Evolutionary conservation across 2,329 filamentous ascomycete genomes (phyloP), one percentile per base, ranked within the genome.

Genomic region (Truncatella angustata): DNA sequence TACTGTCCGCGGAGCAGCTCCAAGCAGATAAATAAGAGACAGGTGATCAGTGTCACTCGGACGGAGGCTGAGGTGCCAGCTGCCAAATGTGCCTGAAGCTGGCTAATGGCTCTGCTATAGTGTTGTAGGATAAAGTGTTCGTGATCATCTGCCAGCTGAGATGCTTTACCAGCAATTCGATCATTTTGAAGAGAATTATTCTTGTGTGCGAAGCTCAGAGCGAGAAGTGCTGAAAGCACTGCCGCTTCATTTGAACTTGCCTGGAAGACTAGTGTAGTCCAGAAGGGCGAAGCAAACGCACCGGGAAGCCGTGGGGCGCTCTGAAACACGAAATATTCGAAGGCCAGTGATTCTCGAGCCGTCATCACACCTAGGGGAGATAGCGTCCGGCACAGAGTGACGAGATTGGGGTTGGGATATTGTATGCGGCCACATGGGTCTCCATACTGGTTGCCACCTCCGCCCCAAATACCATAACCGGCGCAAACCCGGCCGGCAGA

Each of bases 261-360:
- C 35, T 74, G 72, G 21, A 73, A 58, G 12, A 75, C 51, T 9
- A 74, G 61, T 5, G 55, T 61, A 24, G 60, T 59, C 73, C 73
- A 75, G 40, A 75, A 74, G 0, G 54, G 52, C 30, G 66, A 71
- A 20, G 52, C 55, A 49, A 72, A 74, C 1, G 63, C 61, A 1
- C 70, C 71, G 0, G 65, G 66, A 0, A 76, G 53, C 49, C 73
- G 74, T 3, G 59, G 56, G 1, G 59, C 60, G 4, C 69, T 74
- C 18, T 68, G 68, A 30, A 60, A 60, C 14, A 66, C 66, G 61
- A 80, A 79, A 68, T 73, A 78, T 12, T 74, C 69, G 14, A 76
- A 67, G 50, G 68, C 1, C 49, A 49, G 10, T 58, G 57, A 39
- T 76, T 70, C 28, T 71, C 63, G 6, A 52, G 45, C 51, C 24